phyloP scores from a whole-genome alignment of 306 rosid species.

The Inga laurina region DNA sequence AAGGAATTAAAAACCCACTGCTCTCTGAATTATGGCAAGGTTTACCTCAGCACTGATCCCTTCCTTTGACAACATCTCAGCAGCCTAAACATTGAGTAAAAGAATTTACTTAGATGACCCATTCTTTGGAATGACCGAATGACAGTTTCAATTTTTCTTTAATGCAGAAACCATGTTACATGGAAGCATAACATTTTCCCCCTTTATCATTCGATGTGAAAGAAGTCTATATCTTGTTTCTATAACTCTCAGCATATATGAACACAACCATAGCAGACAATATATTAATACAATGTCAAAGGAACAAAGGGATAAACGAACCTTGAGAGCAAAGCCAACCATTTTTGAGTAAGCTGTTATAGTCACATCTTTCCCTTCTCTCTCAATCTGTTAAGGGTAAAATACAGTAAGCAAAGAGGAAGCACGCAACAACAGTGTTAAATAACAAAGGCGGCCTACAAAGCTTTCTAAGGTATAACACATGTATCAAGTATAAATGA shows the following conservation, averaged over 20 bases:
- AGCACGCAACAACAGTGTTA: background rate
- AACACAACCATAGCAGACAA: slow-evolving; percentile 19
- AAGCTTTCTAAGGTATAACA: slow-evolving; percentile 23
- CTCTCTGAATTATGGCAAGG: slow-evolving; percentile 18
- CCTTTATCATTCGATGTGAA: slow-evolving; percentile 25
- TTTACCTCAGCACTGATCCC: slow-evolving; percentile 97
- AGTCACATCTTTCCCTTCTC: slow-evolving; percentile 98
- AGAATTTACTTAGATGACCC: slow-evolving; percentile 27
- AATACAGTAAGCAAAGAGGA: slow-evolving; percentile 21
- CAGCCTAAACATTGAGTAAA: slow-evolving; percentile 69
- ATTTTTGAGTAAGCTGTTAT: slow-evolving; percentile 94
- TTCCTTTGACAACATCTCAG: slow-evolving; percentile 84
- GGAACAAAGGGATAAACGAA: slow-evolving; percentile 44
- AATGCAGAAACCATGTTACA: background rate
- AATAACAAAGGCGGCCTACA: slow-evolving; percentile 21
- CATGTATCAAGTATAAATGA: slow-evolving; percentile 22
- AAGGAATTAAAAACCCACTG: background rate
- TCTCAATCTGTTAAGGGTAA: slow-evolving; percentile 67
- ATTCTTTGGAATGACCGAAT: slow-evolving; percentile 5
- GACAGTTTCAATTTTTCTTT: background rate
- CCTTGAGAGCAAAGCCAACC: slow-evolving; percentile 96
- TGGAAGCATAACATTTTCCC: background rate
- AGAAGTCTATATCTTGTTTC: slow-evolving; percentile 16
- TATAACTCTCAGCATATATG: slow-evolving; percentile 20
- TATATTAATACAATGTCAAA: slow-evolving; percentile 19